Base-by-base conservation (phyloP, 352 stramenopile species). In the Peronospora tabacina region DNA sequence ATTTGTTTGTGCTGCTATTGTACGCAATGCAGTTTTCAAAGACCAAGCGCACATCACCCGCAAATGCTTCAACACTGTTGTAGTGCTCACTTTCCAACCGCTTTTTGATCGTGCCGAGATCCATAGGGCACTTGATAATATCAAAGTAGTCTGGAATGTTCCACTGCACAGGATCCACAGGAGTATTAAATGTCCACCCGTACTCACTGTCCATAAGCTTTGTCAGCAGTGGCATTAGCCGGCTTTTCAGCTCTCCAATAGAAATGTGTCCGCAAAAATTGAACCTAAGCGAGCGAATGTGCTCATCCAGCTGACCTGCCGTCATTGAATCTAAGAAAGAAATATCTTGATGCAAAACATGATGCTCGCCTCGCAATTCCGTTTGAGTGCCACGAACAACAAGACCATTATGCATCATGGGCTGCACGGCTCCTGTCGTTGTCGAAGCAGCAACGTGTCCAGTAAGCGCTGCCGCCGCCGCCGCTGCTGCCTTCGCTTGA, bases 21-120 rank as follows among this genome's bases (percentile, higher is more conserved):
- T 94, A 95, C 13, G 77, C 79, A 49, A 94, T 91, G 49, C 80
- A 91, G 47, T 95, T 95, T 30, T 93, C 82, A 50, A 94, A 95
- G 15, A 93, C 83, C 19, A 94, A 68, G 0, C 82, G 85, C n/a
- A 95, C 78, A 50, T 95, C 83, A 2, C 68, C 82, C 0, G 83
- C 81, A 66, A 93, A 93, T 11, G 81, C 78, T 44, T 94, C 81
- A 13, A 92, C 83, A 9, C 81, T 92, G 59, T 81, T 86, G 76
- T 99, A 99, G 39, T 93, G 84, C 46, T 94, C 86, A 61, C 87
- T 95, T 53, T 98, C 95, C 22, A 98, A 58, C 1, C 88, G 76
- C 64, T 97, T 98, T 62, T 96, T 95, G 60, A 99, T 97, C n/a
- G 95, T 98, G 15, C 94, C 94, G 15, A 99, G 76, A 70, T 99